phyloP scores from a whole-genome alignment of 108 stramenopile species.

The Epithemia pelagica region DNA sequence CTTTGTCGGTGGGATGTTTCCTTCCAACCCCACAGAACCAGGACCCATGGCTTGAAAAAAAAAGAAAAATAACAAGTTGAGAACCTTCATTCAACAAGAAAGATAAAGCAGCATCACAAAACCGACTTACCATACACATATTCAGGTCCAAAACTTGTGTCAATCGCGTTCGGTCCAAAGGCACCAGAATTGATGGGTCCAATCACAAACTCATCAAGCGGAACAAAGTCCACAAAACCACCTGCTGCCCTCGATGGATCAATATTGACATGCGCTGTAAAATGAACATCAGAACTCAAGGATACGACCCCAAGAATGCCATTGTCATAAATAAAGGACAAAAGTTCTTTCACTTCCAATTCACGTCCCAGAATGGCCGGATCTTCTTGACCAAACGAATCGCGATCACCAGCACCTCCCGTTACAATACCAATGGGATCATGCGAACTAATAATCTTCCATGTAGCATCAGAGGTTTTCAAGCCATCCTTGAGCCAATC shows the following conservation, averaged over 20 bases:
- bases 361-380: conserved; percentile 24
- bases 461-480: conserved; percentile 20
- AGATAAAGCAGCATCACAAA: not conserved
- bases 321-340: conserved; percentile 25
- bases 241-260: conserved; percentile 24
- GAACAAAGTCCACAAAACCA: conserved; percentile 23
- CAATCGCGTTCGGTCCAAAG: conserved; percentile 33
- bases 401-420: conserved; percentile 16
- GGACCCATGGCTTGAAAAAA: not conserved
- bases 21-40: conserved; percentile 3
- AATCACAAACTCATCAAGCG: conserved; percentile 34
- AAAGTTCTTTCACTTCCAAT: conserved; percentile 28
- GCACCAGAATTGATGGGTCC: conserved; percentile 33
- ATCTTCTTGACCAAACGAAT: conserved; percentile 15
- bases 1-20: conserved; percentile 28
- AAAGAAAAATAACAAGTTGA: not conserved
- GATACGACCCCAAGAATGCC: conserved; percentile 26
- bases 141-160: conserved; percentile 27
- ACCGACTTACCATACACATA: conserved; percentile 23
- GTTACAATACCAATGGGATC: conserved; percentile 32
- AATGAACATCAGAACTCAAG: conserved; percentile 36
- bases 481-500: conserved; percentile 32
- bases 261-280: conserved; percentile 26
- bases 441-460: conserved; percentile 38
- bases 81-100: not conserved